Evolutionary conservation across 495 filamentous ascomycete genomes (phyloP).

Genomic region (Pseudoneurospora amorphoporcata): DNA sequence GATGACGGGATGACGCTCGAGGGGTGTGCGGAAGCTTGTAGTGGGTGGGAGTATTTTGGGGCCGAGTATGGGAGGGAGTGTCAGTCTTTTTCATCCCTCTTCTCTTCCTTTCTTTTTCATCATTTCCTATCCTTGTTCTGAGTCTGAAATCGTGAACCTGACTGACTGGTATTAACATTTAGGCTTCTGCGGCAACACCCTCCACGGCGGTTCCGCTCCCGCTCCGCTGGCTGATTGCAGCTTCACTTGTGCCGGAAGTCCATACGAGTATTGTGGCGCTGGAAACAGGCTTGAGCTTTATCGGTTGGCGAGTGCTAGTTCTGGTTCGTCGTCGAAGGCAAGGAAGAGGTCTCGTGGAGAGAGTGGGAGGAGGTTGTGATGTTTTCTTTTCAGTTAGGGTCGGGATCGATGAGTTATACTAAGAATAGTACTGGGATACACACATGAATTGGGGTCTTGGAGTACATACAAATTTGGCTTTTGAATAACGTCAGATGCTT

Average conservation of each 20-base stretch:
- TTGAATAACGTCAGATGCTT: not conserved
- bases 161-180: not conserved
- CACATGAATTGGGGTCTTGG: not conserved
- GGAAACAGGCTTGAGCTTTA: constrained; percentile 34
- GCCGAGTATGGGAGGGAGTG: constrained; percentile 33
- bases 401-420: not conserved
- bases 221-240: constrained; percentile 26
- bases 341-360: not conserved
- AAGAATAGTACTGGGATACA: not conserved
- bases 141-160: not conserved
- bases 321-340: not conserved
- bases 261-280: constrained; percentile 32
- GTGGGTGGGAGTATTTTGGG: constrained; percentile 30
- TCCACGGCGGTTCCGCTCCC: constrained; percentile 19
- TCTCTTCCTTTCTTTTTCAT: not conserved
- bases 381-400: not conserved
- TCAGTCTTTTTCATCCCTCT: not conserved
- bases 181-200: constrained; percentile 30
- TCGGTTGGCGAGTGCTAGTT: constrained; percentile 2
- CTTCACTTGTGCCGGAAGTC: constrained; percentile 32
- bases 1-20: constrained; percentile 33
- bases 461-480: not conserved
- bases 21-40: constrained; percentile 29
- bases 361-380: not conserved
- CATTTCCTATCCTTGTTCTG: not conserved